Conservation (phyloP, 192 early-diverging fungal species). For the Mortierella claussenii region DNA sequence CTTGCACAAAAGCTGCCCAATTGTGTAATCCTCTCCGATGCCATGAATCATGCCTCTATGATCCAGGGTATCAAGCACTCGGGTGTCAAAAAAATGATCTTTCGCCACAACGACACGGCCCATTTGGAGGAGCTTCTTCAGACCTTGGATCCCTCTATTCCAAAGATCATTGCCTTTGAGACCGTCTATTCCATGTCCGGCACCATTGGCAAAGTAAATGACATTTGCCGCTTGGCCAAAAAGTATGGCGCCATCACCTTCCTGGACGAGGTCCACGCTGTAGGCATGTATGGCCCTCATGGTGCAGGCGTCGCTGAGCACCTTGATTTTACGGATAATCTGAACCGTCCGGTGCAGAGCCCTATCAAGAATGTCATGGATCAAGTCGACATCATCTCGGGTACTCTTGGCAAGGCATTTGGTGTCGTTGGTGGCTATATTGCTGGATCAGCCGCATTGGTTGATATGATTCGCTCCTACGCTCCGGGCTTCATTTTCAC, state of each 20-base stretch:
- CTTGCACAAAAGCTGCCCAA: constrained; percentile 88
- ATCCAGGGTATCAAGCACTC: constrained; percentile 98
- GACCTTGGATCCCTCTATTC: constrained; percentile 80
- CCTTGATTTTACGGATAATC: constrained; percentile 82
- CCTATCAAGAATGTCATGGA: constrained; percentile 74
- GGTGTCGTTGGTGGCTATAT: constrained; percentile 98
- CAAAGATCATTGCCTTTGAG: constrained; percentile 97
- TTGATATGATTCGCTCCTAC: constrained; percentile 96
- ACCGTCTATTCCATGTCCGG: constrained; percentile 98
- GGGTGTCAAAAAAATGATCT: constrained; percentile 85
- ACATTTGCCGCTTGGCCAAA: constrained; percentile 87
- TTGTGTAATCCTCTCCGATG: constrained; percentile 95
- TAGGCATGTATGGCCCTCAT: constrained; percentile 97
- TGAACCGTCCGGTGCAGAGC: constrained; percentile 54
- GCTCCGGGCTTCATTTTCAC: constrained; percentile 99
- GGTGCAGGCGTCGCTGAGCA: constrained; percentile 97
- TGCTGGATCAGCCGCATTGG: constrained; percentile 86
- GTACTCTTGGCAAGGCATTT: constrained; percentile 97
- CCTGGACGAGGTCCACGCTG: constrained; percentile 98
- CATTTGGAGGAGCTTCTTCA: constrained; percentile 90
- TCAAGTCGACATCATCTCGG: constrained; percentile 94
- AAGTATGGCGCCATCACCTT: constrained; percentile 98
- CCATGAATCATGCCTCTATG: constrained; percentile 98
- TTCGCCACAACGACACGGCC: constrained; percentile 92
- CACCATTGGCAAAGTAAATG: constrained; percentile 90